phyloP scores from a whole-genome alignment of 202 grass and related monocot genomes.

The Dendrocalamus latiflorus region DNA sequence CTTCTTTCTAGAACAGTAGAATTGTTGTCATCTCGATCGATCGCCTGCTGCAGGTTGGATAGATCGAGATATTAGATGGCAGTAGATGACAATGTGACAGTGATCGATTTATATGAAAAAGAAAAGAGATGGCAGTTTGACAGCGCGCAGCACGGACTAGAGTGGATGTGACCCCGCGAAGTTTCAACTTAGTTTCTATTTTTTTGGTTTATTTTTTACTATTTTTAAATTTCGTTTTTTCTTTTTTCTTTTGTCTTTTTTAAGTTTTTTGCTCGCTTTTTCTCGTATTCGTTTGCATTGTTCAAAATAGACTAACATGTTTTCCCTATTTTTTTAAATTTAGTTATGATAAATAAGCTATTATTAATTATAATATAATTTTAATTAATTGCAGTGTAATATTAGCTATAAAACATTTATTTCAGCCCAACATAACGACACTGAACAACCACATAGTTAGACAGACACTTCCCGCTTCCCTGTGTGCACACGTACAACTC shows the following conservation, averaged over 20 bases:
- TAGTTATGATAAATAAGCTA: no score
- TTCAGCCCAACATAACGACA: no score
- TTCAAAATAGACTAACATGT: no score
- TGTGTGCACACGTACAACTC: not conserved
- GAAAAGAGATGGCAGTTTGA: not conserved
- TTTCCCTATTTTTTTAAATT: no score
- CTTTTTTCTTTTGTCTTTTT: no score
- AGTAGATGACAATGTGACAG: slow-evolving; percentile 7
- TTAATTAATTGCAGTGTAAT: no score
- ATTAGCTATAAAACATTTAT: no score
- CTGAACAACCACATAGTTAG: not conserved
- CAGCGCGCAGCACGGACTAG: not conserved
- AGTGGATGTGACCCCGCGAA: not conserved
- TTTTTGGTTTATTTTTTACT: no score
- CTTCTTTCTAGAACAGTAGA: not conserved
- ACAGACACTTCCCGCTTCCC: not conserved
- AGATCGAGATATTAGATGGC: not conserved
- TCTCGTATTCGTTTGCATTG: no score
- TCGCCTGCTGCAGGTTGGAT: not conserved
- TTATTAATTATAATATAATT: rapidly evolving
- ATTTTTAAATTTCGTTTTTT: no score
- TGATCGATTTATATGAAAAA: not conserved
- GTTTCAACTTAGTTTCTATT: no score
- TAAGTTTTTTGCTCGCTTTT: no score
- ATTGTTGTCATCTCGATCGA: not conserved